Conservation (phyloP, 169 alveolate genomes). For the Amoebophrya sp. region DNA sequence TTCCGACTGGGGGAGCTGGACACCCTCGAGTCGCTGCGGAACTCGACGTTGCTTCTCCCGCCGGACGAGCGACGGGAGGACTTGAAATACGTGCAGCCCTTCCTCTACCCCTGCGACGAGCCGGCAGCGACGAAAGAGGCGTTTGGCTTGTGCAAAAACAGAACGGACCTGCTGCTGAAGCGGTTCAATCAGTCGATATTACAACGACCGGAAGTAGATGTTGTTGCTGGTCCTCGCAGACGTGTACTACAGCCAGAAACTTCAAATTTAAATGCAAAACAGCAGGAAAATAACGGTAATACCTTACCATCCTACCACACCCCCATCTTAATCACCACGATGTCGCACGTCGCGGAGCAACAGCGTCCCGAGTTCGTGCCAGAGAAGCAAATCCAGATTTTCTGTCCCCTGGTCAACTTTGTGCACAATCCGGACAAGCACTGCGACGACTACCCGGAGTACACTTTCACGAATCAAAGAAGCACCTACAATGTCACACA, state of each 20-base stretch:
- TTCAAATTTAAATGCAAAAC: not conserved
- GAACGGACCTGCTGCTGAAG: not conserved
- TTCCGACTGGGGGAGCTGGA: not conserved
- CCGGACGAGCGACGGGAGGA: not conserved
- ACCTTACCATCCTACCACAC: not conserved
- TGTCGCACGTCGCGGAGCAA: not conserved
- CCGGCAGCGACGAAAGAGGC: not conserved
- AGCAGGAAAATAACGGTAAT: too few species aligned
- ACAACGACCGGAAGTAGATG: not conserved
- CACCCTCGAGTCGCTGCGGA: not conserved
- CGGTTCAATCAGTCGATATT: not conserved
- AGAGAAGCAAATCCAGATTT: not conserved
- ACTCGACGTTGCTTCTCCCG: not conserved
- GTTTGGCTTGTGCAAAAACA: not conserved
- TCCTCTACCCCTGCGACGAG: conserved; percentile 15
- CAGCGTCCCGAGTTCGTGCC: not conserved
- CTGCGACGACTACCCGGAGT: conserved; percentile 23
- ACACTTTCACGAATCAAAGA: not conserved
- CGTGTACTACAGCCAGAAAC: too few species aligned
- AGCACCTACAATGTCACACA: not conserved
- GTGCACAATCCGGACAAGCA: conserved; percentile 17
- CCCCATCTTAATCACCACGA: not conserved
- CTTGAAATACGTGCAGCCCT: not conserved
- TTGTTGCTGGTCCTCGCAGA: too few species aligned
- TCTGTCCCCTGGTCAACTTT: conserved; percentile 2